phyloP scores from a whole-genome alignment of 768 basidiomycete genomes.

The Rhodotorula diobovata region DNA sequence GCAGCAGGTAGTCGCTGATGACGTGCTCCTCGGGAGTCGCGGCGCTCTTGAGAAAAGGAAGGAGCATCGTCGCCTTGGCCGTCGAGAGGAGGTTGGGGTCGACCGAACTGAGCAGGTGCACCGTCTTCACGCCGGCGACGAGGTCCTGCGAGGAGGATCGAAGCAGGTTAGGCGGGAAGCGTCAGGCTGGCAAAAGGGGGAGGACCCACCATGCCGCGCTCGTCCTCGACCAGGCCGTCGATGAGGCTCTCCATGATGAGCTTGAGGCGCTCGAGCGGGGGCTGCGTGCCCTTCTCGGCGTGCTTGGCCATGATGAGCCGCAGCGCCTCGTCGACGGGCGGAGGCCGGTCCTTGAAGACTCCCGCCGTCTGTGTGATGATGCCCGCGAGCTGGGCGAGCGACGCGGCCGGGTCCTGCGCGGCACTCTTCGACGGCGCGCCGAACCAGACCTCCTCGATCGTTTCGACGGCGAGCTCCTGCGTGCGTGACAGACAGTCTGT shows the following conservation, averaged over 20 bases:
- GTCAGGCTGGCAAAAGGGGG: not conserved
- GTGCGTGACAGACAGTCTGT: no score
- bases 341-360: conserved; percentile 75
- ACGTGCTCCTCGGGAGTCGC: conserved; percentile 75
- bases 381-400: not conserved
- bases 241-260: conserved; percentile 82
- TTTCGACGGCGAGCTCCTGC: conserved; percentile 77
- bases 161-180: not conserved
- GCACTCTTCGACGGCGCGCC: not conserved
- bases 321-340: conserved; percentile 75
- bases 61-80: conserved; percentile 71
- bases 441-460: conserved; percentile 89
- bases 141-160: conserved; percentile 10
- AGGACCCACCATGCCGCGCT: conserved; percentile 59
- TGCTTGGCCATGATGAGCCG: conserved; percentile 75
- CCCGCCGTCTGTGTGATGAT: conserved; percentile 82
- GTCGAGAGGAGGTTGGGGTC: conserved; percentile 80
- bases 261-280: conserved; percentile 51
- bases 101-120: conserved; percentile 74
- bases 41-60: conserved; percentile 84
- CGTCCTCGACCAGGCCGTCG: conserved; percentile 80
- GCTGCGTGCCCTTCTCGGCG: conserved; percentile 53
- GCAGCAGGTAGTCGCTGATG: conserved; percentile 78
- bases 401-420: not conserved
- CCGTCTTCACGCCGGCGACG: conserved; percentile 75